Base-by-base conservation (phyloP, 495 filamentous ascomycete genomes). In the Xanthoparmelia taractica region DNA sequence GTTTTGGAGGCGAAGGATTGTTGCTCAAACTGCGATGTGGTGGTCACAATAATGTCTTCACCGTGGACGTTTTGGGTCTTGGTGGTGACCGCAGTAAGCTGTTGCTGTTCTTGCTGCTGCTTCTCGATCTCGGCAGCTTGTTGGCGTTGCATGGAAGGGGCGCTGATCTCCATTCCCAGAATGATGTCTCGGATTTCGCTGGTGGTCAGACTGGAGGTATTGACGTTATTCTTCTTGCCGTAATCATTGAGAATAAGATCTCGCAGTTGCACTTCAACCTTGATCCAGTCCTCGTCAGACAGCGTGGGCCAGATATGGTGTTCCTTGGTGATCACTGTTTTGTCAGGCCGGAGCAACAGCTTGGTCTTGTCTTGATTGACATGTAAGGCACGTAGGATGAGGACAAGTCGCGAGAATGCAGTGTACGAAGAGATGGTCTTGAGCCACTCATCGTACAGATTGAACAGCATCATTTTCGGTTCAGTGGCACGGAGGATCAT, bases 161-260 rank as follows among this genome's bases (percentile, higher is more conserved):
- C 95, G 63, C 89, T 94, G 64, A 99, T 99, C 75, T 99, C 95
- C 95, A 99, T 99, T 82, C 95, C 95, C 64, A 99, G 79, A 69
- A 99, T 99, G 70, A 99, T 99, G 72, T 99, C 95, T 60, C 95
- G 85, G 47, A 99, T 93, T 83, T 99, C 95, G 68, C 87, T 95
- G 68, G 86, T 96, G 0, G 95, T 99, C 76, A 99, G 81, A 70
- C 90, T 95, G 23, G 95, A 94, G 29, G 93, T 92, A 72, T 97
- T 97, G 77, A 99, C 95, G 68, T 97, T 97, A 76, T 97, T 99
- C 81, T 97, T 97, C 85, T 97, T 97, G 69, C 95, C 95, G 69
- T 99, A 99, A 73, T 99, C 94, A 64, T 97, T 96, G 63, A 99
- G 74, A 67, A 99, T 97, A 60, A 99, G 76, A 80, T 99, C 95